These are phyloP conservation scores for Debaryomycetaceae sp. DNA, from an alignment of 1,139 yeast genomes.

Conservation along the genomic window DNA sequence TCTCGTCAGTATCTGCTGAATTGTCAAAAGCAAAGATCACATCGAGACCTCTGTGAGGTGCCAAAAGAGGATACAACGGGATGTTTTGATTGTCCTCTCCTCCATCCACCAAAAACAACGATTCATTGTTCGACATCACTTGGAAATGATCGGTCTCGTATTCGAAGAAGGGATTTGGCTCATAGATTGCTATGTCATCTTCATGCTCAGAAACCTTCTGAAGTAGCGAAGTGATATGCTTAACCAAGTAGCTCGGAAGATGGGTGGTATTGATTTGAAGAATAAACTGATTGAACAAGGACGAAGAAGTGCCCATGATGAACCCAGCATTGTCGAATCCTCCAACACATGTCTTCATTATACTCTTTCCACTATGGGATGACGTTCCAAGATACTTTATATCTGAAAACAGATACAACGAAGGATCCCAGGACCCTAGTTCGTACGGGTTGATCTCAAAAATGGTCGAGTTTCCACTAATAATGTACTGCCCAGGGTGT, in stretches of 20 bases:
- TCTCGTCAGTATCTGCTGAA: constrained; percentile 68
- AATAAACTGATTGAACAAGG: constrained; percentile 39
- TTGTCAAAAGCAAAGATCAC: constrained; percentile 80
- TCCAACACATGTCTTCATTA: constrained; percentile 23
- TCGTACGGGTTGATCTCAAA: constrained; percentile 43
- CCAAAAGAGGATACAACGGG: constrained; percentile 75
- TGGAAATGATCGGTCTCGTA: constrained; percentile 15
- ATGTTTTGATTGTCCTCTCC: constrained; percentile 82
- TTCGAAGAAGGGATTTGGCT: constrained; percentile 39
- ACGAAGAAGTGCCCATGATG: constrained; percentile 44
- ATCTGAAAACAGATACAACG: constrained; percentile 28
- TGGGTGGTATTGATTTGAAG: constrained; percentile 18
- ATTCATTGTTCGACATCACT: constrained; percentile 29
- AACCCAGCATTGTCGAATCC: constrained; percentile 46
- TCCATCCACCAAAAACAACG: constrained; percentile 77
- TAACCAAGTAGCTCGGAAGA: constrained; percentile 22
- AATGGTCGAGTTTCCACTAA: constrained; percentile 38
- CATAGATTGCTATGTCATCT: constrained; percentile 39
- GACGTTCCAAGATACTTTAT: constrained; percentile 35
- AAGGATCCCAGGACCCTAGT: constrained; percentile 46
- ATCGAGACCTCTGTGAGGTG: constrained; percentile 69
- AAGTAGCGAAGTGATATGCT: constrained; percentile 31
- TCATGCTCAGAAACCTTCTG: constrained; percentile 33
- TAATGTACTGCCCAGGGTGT: constrained; percentile 30
- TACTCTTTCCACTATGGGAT: constrained; percentile 26